Percentiles rank a stretch among this genome's conserved stretches.
Conservation (phyloP, 2,329 filamentous ascomycete species). For the Fusarium sp. region DNA sequence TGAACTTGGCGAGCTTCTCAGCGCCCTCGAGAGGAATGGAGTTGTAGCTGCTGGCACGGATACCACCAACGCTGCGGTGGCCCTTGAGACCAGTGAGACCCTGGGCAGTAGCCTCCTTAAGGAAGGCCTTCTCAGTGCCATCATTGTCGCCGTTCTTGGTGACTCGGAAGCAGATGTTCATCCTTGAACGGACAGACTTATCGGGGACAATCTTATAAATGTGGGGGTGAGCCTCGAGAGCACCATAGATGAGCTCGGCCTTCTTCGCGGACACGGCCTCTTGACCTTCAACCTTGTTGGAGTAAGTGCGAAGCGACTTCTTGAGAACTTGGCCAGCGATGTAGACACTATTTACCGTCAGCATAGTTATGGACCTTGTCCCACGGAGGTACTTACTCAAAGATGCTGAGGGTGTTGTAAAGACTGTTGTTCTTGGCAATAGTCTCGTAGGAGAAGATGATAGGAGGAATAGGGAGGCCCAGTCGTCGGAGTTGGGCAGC, state of each 20-base stretch:
- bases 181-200: constrained; percentile 82
- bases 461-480: constrained; percentile 82
- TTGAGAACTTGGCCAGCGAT: constrained; percentile 91
- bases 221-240: constrained; percentile 80
- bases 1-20: constrained; percentile 76
- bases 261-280: constrained; percentile 82
- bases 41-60: constrained; percentile 92
- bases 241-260: constrained; percentile 81
- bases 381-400: constrained; percentile 70
- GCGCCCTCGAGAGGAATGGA: constrained; percentile 79
- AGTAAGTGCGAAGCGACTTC: constrained; percentile 76
- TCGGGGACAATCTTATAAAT: constrained; percentile 85
- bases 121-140: constrained; percentile 83
- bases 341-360: constrained; percentile 74
- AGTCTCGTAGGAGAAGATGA: constrained; percentile 85
- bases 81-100: constrained; percentile 88
- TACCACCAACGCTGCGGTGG: constrained; percentile 79
- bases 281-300: constrained; percentile 82
- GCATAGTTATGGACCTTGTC: neutral
- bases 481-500: constrained; percentile 80
- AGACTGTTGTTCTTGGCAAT: constrained; percentile 94
- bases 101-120: constrained; percentile 77
- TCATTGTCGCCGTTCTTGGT: constrained; percentile 71
- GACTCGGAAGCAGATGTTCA: constrained; percentile 96
- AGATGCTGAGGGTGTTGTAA: constrained; percentile 96